Evolutionary conservation across 306 rosid species (phyloP).

Genomic region (Malus orientalis): DNA sequence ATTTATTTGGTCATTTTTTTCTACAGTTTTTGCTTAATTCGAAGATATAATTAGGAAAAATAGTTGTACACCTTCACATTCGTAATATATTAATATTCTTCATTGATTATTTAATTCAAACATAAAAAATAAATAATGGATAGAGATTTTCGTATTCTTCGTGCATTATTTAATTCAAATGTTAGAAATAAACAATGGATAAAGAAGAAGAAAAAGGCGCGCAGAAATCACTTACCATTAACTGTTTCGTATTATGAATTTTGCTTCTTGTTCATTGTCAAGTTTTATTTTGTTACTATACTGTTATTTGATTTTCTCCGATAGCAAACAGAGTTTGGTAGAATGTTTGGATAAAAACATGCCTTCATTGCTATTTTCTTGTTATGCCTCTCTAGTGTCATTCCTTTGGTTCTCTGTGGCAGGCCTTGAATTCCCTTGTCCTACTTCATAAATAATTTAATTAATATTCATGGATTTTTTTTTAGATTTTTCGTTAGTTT

Average conservation of each 20-base stretch:
- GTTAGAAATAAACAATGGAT: too few relatives aligned
- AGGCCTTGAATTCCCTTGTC: not conserved
- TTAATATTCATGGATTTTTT: not conserved
- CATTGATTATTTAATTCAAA: not conserved
- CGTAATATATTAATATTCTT: too few relatives aligned
- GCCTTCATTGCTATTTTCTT: not conserved
- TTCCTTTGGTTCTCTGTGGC: not conserved
- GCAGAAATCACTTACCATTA: too few relatives aligned
- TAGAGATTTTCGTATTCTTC: too few relatives aligned
- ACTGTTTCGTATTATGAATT: not conserved
- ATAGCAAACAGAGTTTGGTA: not conserved
- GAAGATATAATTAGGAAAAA: too few relatives aligned
- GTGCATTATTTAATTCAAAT: not conserved
- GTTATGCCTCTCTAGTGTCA: not conserved
- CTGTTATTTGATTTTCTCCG: not conserved
- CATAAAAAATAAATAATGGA: too few relatives aligned
- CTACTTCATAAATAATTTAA: not conserved
- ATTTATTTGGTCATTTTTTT: not conserved
- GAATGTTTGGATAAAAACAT: not conserved
- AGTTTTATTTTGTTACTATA: not conserved
- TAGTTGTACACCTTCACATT: too few relatives aligned
- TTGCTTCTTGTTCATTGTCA: not conserved
- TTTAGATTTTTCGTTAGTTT: not conserved
- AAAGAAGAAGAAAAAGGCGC: too few relatives aligned
- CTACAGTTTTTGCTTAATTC: not conserved